Evolutionary conservation across 495 filamentous ascomycete genomes (phyloP).

Genomic region (Glonium stellatum): DNA sequence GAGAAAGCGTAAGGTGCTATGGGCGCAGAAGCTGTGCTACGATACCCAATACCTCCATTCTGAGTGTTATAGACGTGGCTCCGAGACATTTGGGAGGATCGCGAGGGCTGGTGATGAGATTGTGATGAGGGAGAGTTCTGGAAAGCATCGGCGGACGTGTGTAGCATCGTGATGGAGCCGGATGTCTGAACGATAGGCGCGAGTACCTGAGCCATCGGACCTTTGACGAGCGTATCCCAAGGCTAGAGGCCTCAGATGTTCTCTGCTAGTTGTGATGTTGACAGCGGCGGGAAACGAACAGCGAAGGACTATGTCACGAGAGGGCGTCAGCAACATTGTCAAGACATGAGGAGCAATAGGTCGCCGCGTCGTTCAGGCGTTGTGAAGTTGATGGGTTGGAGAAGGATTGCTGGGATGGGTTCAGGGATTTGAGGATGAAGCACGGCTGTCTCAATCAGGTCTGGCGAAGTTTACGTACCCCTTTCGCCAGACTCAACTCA

Average conservation of each 20-base stretch:
- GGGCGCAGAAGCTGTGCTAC: conserved; percentile 59
- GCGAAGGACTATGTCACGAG: conserved; percentile 1
- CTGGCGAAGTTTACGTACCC: conserved; percentile 26
- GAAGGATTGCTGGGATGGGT: not conserved
- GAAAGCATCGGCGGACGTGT: conserved; percentile 38
- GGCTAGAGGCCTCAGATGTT: not conserved
- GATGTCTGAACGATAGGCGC: conserved; percentile 34
- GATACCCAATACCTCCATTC: conserved; percentile 44
- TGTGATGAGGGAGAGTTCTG: conserved; percentile 26
- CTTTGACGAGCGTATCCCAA: not conserved
- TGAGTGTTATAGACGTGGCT: conserved; percentile 28
- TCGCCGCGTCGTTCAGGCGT: too few species aligned
- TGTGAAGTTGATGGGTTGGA: not conserved
- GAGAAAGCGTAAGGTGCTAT: conserved; percentile 84
- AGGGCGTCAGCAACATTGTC: conserved; percentile 1
- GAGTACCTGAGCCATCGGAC: conserved; percentile 41
- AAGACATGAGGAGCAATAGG: conserved; percentile 3
- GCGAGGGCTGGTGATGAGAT: conserved; percentile 27
- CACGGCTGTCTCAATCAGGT: conserved; percentile 1
- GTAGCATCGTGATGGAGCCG: conserved; percentile 35
- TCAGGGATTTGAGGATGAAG: conserved; percentile 8
- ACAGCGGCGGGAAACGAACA: conserved; percentile 2
- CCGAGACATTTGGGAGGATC: conserved; percentile 30
- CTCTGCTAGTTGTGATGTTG: not conserved
- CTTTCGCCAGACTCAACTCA: conserved; percentile 13